Conservation (phyloP, 176 grass and related monocot genomes). For the Hordeum marinum region DNA sequence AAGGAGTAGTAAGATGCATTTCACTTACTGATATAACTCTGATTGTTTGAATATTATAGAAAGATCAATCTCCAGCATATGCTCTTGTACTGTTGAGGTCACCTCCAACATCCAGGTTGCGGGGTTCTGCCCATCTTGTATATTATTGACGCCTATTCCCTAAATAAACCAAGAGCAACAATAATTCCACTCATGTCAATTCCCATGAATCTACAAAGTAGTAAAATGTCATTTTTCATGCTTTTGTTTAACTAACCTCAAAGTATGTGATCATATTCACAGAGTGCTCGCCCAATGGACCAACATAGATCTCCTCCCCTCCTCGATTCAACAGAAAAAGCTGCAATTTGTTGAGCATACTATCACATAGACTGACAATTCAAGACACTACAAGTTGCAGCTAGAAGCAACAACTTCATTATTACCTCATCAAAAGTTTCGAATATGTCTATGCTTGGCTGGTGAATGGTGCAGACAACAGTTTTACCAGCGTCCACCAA, state of each 20-base stretch:
- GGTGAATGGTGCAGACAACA: constrained; percentile 24
- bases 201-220: not conserved
- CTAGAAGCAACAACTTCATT: not conserved
- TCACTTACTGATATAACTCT: constrained; percentile 23
- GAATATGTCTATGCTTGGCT: constrained; percentile 21
- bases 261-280: not conserved
- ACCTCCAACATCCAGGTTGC: constrained; percentile 23
- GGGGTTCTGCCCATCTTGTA: constrained; percentile 25
- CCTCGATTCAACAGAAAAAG: not conserved
- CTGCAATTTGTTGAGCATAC: not conserved
- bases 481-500: constrained; percentile 4
- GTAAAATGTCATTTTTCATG: not conserved
- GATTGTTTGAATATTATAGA: constrained; percentile 12
- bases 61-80: not conserved
- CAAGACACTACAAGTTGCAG: not conserved
- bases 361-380: not conserved
- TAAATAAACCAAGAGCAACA: constrained; percentile 1
- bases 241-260: not conserved
- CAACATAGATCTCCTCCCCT: constrained; percentile 27
- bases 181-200: not conserved
- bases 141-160: constrained; percentile 7
- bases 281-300: not conserved
- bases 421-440: constrained; percentile 19
- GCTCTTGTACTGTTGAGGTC: constrained; percentile 6
- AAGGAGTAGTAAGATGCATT: not conserved